Percentiles rank a stretch among this genome's conserved stretches.
Conservation (phyloP, 2,329 filamentous ascomycete genomes). For the Amauroascus verrucosus region DNA sequence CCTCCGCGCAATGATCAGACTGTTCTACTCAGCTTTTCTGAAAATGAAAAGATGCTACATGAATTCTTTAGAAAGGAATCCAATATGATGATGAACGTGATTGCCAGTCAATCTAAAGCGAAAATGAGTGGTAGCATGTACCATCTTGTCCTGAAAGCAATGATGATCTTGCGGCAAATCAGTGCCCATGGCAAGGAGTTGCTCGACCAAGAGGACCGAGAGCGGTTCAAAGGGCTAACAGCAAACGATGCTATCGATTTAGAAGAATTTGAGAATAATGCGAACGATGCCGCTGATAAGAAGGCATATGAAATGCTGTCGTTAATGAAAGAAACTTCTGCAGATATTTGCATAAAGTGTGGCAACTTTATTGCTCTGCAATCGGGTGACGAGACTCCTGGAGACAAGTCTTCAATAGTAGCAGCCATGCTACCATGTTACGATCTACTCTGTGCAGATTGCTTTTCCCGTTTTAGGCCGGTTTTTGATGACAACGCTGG, state of each 20-base stretch:
- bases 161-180: constrained; percentile 76
- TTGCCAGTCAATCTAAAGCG: constrained; percentile 55
- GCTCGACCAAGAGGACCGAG: constrained; percentile 71
- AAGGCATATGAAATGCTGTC: constrained; percentile 79
- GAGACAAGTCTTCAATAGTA: constrained; percentile 47
- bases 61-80: constrained; percentile 76
- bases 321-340: constrained; percentile 71
- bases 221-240: constrained; percentile 69
- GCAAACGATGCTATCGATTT: constrained; percentile 79
- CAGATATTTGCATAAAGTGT: constrained; percentile 63
- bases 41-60: constrained; percentile 67
- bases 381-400: constrained; percentile 36
- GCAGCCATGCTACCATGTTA: constrained; percentile 75
- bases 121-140: constrained; percentile 77
- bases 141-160: constrained; percentile 84
- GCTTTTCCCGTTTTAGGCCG: constrained; percentile 52
- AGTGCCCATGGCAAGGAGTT: constrained; percentile 93
- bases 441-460: constrained; percentile 70
- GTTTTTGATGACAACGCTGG: constrained; percentile 40
- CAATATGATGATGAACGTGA: constrained; percentile 64
- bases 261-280: constrained; percentile 61
- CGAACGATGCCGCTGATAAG: constrained; percentile 50
- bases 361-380: constrained; percentile 48
- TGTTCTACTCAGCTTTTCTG: constrained; percentile 62
- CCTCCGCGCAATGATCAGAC: constrained; percentile 63